Evolutionary conservation across 73 alveolate genomes (phyloP).

Genomic region (Tetrahymena borealis): DNA sequence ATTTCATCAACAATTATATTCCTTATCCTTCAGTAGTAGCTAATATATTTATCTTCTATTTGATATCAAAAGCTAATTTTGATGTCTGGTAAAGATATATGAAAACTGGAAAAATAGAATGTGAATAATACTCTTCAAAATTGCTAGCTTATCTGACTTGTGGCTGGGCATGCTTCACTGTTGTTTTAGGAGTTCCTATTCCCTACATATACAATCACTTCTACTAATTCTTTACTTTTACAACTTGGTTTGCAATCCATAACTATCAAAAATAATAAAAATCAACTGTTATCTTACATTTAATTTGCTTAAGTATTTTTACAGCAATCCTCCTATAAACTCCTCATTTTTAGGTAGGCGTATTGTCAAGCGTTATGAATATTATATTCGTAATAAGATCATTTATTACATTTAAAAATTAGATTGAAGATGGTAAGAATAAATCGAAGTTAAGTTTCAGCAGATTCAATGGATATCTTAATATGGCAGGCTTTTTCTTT

Average conservation of each 20-base stretch:
- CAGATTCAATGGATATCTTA: not conserved
- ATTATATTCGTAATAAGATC: not conserved
- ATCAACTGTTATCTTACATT: not conserved
- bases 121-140: not conserved
- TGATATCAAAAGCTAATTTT: not conserved
- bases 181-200: not conserved
- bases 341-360: conserved; percentile 1
- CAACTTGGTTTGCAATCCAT: not conserved
- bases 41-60: not conserved
- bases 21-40: not conserved
- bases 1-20: not conserved
- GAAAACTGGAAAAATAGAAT: not conserved
- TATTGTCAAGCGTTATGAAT: not conserved
- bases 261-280: not conserved
- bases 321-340: not conserved
- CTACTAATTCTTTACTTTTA: not conserved
- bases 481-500: not conserved
- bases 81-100: not conserved
- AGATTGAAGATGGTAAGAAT: not conserved
- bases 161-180: not conserved
- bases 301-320: not conserved
- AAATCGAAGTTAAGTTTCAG: not conserved
- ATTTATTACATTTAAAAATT: not conserved
- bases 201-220: not conserved
- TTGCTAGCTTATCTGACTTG: not conserved